Evolutionary conservation across 345 rosid species (phyloP).

Genomic region (Dimocarpus longan): DNA sequence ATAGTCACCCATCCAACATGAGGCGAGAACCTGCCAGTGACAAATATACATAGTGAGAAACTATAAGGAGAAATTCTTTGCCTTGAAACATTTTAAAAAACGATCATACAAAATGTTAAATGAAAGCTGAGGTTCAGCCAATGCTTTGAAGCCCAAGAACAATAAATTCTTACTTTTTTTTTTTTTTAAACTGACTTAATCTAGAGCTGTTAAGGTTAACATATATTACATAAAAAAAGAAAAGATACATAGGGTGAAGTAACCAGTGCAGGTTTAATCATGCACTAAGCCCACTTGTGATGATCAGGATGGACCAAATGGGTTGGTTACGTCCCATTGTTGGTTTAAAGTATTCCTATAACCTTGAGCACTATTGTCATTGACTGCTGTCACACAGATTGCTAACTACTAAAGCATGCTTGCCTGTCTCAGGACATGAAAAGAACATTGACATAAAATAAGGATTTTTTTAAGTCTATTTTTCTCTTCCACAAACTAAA

Average conservation of each 20-base stretch:
- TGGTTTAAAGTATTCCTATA: neutral
- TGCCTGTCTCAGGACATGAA: neutral
- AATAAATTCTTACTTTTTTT: no score
- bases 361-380: neutral
- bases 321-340: neutral
- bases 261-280: neutral
- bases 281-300: neutral
- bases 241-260: neutral
- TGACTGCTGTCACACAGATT: neutral
- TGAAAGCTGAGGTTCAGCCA: neutral
- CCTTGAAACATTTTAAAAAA: neutral
- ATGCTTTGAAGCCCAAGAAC: neutral
- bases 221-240: neutral
- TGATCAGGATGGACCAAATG: neutral
- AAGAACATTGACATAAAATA: neutral
- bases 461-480: neutral
- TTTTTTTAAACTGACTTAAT: neutral
- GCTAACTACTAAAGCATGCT: neutral
- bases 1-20: slow-evolving; percentile 94
- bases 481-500: neutral
- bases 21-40: slow-evolving; percentile 65
- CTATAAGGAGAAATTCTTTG: neutral
- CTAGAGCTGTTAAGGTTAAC: neutral
- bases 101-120: neutral
- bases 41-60: neutral